Percentiles rank a stretch among this genome's conserved stretches.
phyloP scores from a whole-genome alignment of 768 basidiomycete species.

The Suillus paluster region DNA sequence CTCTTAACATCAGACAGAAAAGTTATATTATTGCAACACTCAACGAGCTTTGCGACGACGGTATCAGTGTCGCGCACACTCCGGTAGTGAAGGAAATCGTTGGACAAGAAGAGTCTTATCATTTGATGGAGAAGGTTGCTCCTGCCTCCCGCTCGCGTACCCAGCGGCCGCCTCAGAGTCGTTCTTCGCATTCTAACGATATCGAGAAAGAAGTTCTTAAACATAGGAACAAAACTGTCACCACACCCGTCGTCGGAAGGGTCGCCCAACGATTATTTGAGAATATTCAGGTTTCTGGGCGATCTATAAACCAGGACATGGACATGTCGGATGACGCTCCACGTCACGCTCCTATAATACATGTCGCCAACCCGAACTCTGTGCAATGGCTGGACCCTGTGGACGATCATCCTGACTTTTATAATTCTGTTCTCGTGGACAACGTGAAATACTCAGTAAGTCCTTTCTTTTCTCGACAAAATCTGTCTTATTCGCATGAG shows the following conservation, averaged over 20 bases:
- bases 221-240: conserved; percentile 40
- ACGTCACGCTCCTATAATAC: conserved; percentile 31
- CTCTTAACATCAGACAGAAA: conserved; percentile 35
- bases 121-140: conserved; percentile 20
- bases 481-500: conserved; percentile 39
- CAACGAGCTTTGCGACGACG: conserved; percentile 40
- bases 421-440: conserved; percentile 56
- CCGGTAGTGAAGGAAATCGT: conserved; percentile 46
- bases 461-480: conserved; percentile 9
- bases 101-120: conserved; percentile 28
- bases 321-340: conserved; percentile 21
- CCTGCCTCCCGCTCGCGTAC: conserved; percentile 19
- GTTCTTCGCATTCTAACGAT: conserved; percentile 11
- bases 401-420: conserved; percentile 37
- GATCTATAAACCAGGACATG: conserved; percentile 31
- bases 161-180: conserved; percentile 17
- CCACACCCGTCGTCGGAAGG: conserved; percentile 52
- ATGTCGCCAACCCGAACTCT: conserved; percentile 33
- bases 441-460: conserved; percentile 59
- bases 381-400: conserved; percentile 40
- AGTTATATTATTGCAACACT: conserved; percentile 47
- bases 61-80: conserved; percentile 41
- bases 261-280: conserved; percentile 53
- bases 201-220: conserved; percentile 40
- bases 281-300: conserved; percentile 45